Evolutionary conservation across 2,329 filamentous ascomycete species (phyloP).

Genomic region (Colletotrichum brevisporum): DNA sequence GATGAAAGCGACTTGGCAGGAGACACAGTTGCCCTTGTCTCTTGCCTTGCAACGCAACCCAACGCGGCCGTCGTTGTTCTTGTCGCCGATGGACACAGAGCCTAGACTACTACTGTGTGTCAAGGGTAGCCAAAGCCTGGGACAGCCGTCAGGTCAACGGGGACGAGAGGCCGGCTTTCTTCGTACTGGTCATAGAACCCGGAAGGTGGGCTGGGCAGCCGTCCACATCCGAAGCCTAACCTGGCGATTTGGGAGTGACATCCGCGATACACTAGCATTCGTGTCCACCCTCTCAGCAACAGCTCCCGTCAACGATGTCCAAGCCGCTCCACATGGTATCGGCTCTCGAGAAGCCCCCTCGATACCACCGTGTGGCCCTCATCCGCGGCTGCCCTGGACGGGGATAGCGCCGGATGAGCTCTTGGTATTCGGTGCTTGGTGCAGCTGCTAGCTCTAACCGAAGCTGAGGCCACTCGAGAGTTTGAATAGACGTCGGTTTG

Average conservation of each 20-base stretch:
- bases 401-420: constrained; percentile 13
- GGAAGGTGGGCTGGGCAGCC: background rate
- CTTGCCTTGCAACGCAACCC: background rate
- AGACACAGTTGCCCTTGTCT: background rate
- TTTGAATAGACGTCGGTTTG: background rate
- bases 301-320: constrained; percentile 3
- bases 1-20: background rate
- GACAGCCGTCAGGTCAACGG: too few relatives aligned
- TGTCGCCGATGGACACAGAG: background rate
- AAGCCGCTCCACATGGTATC: background rate
- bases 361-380: background rate
- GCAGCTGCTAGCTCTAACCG: background rate
- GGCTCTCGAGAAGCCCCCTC: constrained; percentile 2
- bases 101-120: background rate
- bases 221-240: background rate
- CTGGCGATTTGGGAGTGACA: too few relatives aligned
- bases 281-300: background rate
- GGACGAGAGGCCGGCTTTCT: too few relatives aligned
- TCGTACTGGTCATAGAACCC: too few relatives aligned
- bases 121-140: too few relatives aligned
- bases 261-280: background rate
- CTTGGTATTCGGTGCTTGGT: background rate
- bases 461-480: background rate
- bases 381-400: background rate
- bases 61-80: background rate